Percentiles rank a stretch among this genome's conserved stretches.
These are phyloP conservation scores for Eucalyptus tenuipes DNA, from an alignment of 345 rosid genomes.

Conservation along the genomic window DNA sequence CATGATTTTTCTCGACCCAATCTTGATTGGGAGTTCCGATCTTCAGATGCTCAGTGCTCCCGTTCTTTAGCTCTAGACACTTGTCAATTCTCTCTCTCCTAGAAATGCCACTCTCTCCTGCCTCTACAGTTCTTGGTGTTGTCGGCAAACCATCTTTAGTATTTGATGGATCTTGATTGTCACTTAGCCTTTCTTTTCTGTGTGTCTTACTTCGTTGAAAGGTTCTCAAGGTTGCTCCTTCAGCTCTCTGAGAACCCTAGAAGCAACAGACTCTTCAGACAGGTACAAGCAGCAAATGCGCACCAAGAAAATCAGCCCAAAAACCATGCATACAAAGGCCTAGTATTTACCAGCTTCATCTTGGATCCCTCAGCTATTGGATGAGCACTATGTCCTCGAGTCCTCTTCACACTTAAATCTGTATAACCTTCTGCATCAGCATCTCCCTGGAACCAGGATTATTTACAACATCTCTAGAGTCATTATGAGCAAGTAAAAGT, in stretches of 20 bases:
- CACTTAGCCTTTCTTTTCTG: not conserved
- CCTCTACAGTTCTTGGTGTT: not conserved
- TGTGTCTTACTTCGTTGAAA: not conserved
- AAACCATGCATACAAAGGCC: not conserved
- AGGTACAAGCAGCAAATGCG: not conserved
- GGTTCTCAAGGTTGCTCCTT: not conserved
- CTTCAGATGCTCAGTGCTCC: not conserved
- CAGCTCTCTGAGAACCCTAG: not conserved
- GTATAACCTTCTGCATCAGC: not conserved
- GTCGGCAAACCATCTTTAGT: not conserved
- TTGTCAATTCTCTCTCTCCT: not conserved
- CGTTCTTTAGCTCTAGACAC: not conserved
- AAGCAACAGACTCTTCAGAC: not conserved
- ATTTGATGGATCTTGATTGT: not conserved
- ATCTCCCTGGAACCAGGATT: not conserved
- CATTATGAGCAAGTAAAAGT: not conserved
- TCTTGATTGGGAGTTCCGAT: not conserved
- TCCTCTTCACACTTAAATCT: not conserved
- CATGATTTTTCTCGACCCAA: not conserved
- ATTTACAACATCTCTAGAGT: not conserved
- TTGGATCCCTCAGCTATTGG: not conserved
- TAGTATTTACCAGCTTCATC: not conserved
- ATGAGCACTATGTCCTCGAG: not conserved
- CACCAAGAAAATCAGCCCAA: not conserved
- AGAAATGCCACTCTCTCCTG: not conserved